Evolutionary conservation across 805 yeast species (phyloP).

Genomic region (Candida sithepensis): DNA sequence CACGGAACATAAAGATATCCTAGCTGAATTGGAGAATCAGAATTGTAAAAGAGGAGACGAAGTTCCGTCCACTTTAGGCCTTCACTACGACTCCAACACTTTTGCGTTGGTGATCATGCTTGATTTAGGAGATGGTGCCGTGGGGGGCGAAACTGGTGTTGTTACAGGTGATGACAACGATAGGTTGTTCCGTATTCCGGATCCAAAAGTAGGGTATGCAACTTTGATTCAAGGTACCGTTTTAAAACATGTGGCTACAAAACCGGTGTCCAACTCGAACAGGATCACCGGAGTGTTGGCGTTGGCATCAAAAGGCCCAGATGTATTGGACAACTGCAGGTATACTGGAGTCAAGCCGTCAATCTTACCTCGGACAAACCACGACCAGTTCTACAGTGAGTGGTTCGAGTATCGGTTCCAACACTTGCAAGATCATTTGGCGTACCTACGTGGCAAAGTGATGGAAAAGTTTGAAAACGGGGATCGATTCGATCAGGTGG

Average conservation of each 20-base stretch:
- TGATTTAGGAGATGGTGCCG: background rate
- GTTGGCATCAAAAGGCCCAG: conserved; percentile 14
- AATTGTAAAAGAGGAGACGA: conserved; percentile 4
- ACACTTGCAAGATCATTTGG: conserved; percentile 21
- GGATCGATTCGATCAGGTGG: conserved; percentile 23
- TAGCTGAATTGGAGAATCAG: conserved; percentile 10
- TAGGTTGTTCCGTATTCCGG: background rate
- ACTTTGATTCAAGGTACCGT: background rate
- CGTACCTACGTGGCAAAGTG: conserved; percentile 9
- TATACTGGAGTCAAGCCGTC: conserved; percentile 25
- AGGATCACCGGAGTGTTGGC: background rate
- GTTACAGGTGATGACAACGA: background rate
- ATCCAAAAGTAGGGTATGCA: background rate
- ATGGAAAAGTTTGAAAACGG: conserved; percentile 7
- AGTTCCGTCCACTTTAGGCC: background rate
- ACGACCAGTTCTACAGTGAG: conserved; percentile 26
- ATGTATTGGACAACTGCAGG: conserved; percentile 24
- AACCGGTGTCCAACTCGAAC: background rate
- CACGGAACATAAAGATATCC: conserved; percentile 14
- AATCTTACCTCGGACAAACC: conserved; percentile 24
- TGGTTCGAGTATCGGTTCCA: conserved; percentile 26
- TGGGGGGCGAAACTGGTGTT: background rate
- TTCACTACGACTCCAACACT: background rate
- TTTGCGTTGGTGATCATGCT: background rate
- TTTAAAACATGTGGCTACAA: background rate